Evolutionary conservation across 345 rosid species (phyloP), one percentile per base, ranked within the genome.

Genomic region (Euphorbia lathyris): DNA sequence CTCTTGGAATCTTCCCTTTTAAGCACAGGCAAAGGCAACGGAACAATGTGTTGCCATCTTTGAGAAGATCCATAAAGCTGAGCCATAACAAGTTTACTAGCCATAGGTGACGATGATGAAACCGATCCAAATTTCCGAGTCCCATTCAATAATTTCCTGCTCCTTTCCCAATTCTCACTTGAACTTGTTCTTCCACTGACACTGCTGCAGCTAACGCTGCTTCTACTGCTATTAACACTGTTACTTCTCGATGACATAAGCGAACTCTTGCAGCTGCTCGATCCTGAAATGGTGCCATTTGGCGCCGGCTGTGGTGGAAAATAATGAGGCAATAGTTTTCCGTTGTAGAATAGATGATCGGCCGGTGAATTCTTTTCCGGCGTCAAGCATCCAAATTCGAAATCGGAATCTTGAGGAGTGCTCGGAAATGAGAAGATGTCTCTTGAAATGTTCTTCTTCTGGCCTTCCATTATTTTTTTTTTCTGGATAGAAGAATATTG

Each of bases 301-400:
- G n/a, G n/a, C n/a, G n/a, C n/a, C n/a, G n/a, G n/a, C 61, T 14
- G 72, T 30, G 59, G 57, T 0, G 97, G 98, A 63, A 90, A 93
- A 8, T 75, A 53, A 66, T 93, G 97, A 2, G 98, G 97, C 73
- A 93, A 45, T 59, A 90, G 81, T 66, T 85, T 87, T 67, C 97
- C 98, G 63, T 93, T 90, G 81, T 63, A 80, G 74, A 93, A 93
- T 36, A 93, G 86, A 58, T 83, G 93, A 72, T 93, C 98, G 1
- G 98, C 98, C 1, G 96, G 98, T 4, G 96, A 93, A 68, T 79
- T 82, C 27, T 71, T 78, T 55, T 82, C 85, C 1, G 90, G 90
- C 3, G 91, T 84, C 12, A 86, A 65, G 3, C 81, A 78, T 53
- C 88, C 89, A 76, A 90, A 90, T 74, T 90, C 90, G 64, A 93